Evolutionary conservation across 306 rosid species (phyloP).

Genomic region (Castanopsis chinensis): DNA sequence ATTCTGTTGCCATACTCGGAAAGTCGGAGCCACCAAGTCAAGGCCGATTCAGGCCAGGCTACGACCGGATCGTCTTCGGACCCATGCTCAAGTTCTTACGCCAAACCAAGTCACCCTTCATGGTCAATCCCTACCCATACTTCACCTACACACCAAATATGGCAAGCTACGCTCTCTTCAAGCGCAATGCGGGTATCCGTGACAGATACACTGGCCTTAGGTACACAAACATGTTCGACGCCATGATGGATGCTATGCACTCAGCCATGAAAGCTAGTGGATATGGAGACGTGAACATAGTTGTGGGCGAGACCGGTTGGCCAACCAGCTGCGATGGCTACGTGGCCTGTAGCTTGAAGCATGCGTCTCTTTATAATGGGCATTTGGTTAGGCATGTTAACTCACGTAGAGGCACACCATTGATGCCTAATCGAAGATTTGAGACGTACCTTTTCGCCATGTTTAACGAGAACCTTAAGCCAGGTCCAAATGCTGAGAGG

Average conservation of each 20-base stretch:
- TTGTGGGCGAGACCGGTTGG: conserved; percentile 88
- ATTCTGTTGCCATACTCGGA: conserved; percentile 64
- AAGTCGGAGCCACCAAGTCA: conserved; percentile 63
- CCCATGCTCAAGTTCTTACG: conserved; percentile 59
- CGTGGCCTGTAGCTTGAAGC: conserved; percentile 54
- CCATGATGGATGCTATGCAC: conserved; percentile 59
- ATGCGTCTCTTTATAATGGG: conserved; percentile 53
- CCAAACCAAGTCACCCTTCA: conserved; percentile 63
- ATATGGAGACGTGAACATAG: conserved; percentile 50
- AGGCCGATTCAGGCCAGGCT: conserved; percentile 68
- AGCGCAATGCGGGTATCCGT: conserved; percentile 49
- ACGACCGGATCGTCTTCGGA: conserved; percentile 32
- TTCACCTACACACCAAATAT: conserved; percentile 60
- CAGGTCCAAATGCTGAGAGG: conserved; percentile 82
- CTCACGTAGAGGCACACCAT: conserved; percentile 66
- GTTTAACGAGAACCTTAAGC: conserved; percentile 83
- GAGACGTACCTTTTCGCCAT: conserved; percentile 66
- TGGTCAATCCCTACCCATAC: conserved; percentile 92
- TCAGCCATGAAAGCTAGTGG: conserved; percentile 71
- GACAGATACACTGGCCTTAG: conserved; percentile 48
- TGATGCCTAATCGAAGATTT: conserved; percentile 81
- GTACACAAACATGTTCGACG: conserved; percentile 80
- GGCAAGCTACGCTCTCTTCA: conserved; percentile 56
- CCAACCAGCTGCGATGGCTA: conserved; percentile 77
- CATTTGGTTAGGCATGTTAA: conserved; percentile 52